phyloP scores from a whole-genome alignment of 768 basidiomycete genomes.

The Psilocybe sp. region DNA sequence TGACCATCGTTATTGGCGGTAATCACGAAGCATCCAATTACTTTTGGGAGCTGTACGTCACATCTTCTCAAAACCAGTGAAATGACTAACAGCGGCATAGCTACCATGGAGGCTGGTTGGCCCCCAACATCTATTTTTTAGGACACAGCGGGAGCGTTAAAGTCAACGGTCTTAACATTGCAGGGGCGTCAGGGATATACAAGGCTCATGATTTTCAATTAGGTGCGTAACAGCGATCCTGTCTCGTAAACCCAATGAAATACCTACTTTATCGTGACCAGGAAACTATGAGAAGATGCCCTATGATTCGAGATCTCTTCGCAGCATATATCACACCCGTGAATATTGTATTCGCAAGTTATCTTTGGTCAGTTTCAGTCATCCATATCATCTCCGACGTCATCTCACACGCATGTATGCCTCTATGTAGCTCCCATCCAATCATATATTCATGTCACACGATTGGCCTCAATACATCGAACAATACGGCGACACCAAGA shows the following conservation, averaged over 20 bases:
- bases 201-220: conserved; percentile 69
- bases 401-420: conserved; percentile 15
- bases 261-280: conserved; percentile 19
- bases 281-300: conserved; percentile 83
- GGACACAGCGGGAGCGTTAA: conserved; percentile 88
- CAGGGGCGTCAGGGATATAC: conserved; percentile 92
- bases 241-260: neutral
- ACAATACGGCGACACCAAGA: conserved; percentile 66
- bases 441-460: conserved; percentile 87
- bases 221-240: conserved; percentile 39
- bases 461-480: conserved; percentile 94
- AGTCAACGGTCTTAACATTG: conserved; percentile 84
- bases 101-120: conserved; percentile 98
- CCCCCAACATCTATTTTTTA: conserved; percentile 94
- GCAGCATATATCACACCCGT: conserved; percentile 89
- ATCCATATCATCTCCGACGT: neutral
- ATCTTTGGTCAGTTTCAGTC: conserved; percentile 52
- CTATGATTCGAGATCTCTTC: conserved; percentile 67
- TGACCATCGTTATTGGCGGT: conserved; percentile 94
- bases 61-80: neutral
- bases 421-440: conserved; percentile 46
- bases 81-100: conserved; percentile 34
- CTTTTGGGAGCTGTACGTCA: conserved; percentile 85
- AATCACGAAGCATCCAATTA: conserved; percentile 98
- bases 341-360: conserved; percentile 80